Conservation (phyloP, 1,284 basidiomycete genomes). For the Irpex sp. region DNA sequence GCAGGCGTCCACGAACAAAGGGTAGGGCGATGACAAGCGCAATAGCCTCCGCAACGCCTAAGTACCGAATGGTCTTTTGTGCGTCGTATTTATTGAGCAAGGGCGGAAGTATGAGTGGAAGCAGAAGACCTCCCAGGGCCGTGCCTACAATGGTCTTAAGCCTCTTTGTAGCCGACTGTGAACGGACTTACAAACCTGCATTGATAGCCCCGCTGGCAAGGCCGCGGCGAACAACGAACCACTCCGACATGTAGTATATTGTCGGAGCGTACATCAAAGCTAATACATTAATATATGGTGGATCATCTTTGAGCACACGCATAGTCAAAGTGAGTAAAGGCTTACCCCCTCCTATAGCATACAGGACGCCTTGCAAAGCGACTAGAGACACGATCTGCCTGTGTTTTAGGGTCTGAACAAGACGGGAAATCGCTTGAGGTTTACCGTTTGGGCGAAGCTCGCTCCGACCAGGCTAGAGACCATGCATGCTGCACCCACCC, state of each 20-base stretch:
- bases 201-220: slow-evolving; percentile 40
- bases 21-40: slow-evolving; percentile 1
- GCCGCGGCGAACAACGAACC: slow-evolving; percentile 38
- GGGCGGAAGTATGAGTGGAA: slow-evolving; percentile 11
- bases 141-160: slow-evolving; percentile 17
- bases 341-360: slow-evolving; percentile 35
- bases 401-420: background rate
- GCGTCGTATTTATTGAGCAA: slow-evolving; percentile 6
- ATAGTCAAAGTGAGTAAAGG: background rate
- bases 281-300: slow-evolving; percentile 13
- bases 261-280: slow-evolving; percentile 33
- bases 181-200: slow-evolving; percentile 26
- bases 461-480: slow-evolving; percentile 32
- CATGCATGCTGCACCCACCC: slow-evolving; percentile 28
- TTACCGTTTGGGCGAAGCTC: slow-evolving; percentile 30
- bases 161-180: background rate
- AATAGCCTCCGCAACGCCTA: background rate
- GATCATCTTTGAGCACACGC: background rate
- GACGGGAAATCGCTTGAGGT: background rate
- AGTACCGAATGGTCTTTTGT: slow-evolving; percentile 4
- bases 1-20: slow-evolving; percentile 19
- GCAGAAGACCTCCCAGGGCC: slow-evolving; percentile 16
- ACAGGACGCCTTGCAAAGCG: slow-evolving; percentile 35
- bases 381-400: slow-evolving; percentile 28
- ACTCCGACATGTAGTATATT: slow-evolving; percentile 38